These are phyloP conservation scores for Sporobolomyces roseus DNA, from an alignment of 768 basidiomycete genomes.

Conservation along the genomic window DNA sequence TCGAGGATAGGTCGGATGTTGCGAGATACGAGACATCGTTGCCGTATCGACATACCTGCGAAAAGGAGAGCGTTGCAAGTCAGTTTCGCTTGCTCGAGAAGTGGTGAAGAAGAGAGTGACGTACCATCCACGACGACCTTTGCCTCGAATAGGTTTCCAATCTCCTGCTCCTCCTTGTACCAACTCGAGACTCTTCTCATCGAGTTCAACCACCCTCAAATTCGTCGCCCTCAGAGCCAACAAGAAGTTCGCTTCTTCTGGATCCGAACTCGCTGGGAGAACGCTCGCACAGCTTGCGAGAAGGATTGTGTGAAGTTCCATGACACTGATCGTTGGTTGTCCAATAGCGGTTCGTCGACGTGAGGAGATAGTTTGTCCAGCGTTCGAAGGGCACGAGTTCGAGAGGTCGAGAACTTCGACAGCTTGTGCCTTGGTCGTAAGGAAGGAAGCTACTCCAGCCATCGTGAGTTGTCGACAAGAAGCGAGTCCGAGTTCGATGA, in stretches of 20 bases:
- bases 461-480: conserved; percentile 72
- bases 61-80: not conserved
- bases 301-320: conserved; percentile 66
- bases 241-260: conserved; percentile 46
- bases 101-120: conserved; percentile 53
- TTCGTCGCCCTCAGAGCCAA: conserved; percentile 58
- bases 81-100: not conserved
- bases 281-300: conserved; percentile 45
- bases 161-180: conserved; percentile 74
- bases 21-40: conserved; percentile 49
- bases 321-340: conserved; percentile 34
- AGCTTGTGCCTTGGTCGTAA: conserved; percentile 63
- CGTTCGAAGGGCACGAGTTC: conserved; percentile 64
- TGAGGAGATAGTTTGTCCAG: conserved; percentile 53
- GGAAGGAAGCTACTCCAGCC: conserved; percentile 62
- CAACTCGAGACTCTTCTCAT: conserved; percentile 63
- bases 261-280: conserved; percentile 34
- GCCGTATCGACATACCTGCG: conserved; percentile 50
- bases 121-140: conserved; percentile 92
- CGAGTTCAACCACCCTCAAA: conserved; percentile 81
- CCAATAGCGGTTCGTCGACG: conserved; percentile 66
- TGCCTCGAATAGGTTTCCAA: conserved; percentile 86
- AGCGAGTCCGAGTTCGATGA: conserved; percentile 86
- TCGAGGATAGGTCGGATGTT: conserved; percentile 12
- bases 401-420: conserved; percentile 83